Base-by-base conservation (phyloP, 768 basidiomycete species). In the Lentinula raphanica region DNA sequence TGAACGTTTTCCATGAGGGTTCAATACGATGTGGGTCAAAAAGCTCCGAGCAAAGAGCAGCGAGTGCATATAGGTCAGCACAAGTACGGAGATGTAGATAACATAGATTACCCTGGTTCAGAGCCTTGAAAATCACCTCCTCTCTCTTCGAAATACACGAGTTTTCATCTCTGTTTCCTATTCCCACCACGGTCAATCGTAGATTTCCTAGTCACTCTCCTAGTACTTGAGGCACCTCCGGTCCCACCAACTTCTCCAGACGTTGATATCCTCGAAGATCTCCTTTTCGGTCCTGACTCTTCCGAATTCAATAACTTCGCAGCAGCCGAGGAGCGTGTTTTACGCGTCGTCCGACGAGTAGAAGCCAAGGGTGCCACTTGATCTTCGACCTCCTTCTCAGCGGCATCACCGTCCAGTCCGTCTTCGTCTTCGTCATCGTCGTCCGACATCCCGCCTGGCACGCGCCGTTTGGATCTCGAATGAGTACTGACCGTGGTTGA, bases 401-500 rank as follows among this genome's bases (percentile, higher is more conserved):
- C 36, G 12, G 15, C 36, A 19, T 51, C 31, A 3, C 29, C 27
- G 3, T 55, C n/a, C n/a, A n/a, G n/a, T n/a, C n/a, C 54, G 1
- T 28, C 39, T 21, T 56, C 54, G 32, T 46, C 54, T 1, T 56
- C 54, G 1, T 56, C 54, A n/a, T 54, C 53, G 28, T 53, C 50
- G 38, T 53, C 31, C n/a, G 11, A 56, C 54, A 56, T 56, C 21
- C 36, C 54, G 9, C 54, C 54, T 44, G 54, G 54, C 12, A 56
- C 54, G 19, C 50, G 25, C 32, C 50, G 31, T 39, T 53, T 53
- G 9, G 31, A 36, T 39, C 21, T 39, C 19, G 50, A 36, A 32
- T n/a, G n/a, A n/a, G n/a, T n/a, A n/a, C 32, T 35, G 6, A 11
- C 32, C 48, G 19, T 19, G 29, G n/a, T 27, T 27, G n/a, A 2